phyloP scores from a whole-genome alignment of 306 rosid genomes.

The Ziziphus jujuba region DNA sequence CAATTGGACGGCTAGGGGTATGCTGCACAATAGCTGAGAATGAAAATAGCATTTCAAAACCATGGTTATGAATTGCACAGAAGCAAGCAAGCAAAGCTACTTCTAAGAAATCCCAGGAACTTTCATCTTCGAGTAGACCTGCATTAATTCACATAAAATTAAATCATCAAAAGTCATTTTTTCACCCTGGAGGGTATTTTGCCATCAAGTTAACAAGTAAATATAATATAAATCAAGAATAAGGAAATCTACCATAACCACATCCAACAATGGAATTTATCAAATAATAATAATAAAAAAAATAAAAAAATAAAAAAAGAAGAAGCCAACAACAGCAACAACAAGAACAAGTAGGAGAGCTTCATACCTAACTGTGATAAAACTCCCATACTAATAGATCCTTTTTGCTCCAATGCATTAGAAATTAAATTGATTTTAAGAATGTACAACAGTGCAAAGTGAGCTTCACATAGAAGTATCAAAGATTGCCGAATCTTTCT shows the following conservation, averaged over 20 bases:
- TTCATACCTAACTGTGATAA: constrained; percentile 76
- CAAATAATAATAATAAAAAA: constrained; percentile 10
- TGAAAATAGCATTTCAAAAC: constrained; percentile 87
- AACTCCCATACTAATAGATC: constrained; percentile 71
- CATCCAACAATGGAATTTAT: no score
- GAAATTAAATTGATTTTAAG: constrained; percentile 72
- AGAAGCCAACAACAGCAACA: no score
- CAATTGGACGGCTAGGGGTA: constrained; percentile 83
- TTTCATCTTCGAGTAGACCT: constrained; percentile 83
- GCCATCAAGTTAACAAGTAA: constrained; percentile 13
- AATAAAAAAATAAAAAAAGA: no score
- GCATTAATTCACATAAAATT: constrained; percentile 38
- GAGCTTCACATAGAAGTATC: constrained; percentile 87
- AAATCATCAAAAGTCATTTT: constrained; percentile 8
- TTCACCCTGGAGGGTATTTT: constrained; percentile 11
- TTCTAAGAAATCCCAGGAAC: constrained; percentile 93
- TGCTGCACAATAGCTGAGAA: constrained; percentile 96
- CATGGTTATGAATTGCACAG: constrained; percentile 94
- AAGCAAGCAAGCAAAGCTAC: constrained; percentile 91
- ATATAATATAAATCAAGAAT: background rate
- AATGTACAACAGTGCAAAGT: constrained; percentile 79
- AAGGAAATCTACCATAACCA: background rate
- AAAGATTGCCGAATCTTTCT: constrained; percentile 71
- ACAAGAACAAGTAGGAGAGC: constrained; percentile 18
- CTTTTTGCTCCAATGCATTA: constrained; percentile 62